Conservation (phyloP, 2,329 filamentous ascomycete species). For the Balansia obtecta region DNA sequence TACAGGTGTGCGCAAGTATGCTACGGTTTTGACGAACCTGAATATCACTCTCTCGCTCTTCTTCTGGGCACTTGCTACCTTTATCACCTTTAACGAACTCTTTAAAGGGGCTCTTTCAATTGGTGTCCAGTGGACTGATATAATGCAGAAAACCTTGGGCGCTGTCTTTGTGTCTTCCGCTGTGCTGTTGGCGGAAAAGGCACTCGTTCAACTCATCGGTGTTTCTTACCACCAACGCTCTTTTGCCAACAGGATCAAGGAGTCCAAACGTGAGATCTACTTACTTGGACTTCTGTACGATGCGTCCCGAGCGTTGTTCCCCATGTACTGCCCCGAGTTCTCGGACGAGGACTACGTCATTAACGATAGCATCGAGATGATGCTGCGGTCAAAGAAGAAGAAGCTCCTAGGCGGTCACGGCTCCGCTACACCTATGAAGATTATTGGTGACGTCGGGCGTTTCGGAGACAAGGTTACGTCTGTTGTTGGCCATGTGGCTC, state of each 20-base stretch:
- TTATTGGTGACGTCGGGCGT: slow-evolving; percentile 67
- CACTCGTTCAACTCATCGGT: slow-evolving; percentile 70
- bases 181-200: slow-evolving; percentile 64
- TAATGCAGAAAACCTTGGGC: slow-evolving; percentile 51
- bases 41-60: slow-evolving; percentile 57
- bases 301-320: slow-evolving; percentile 77
- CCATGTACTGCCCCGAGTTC: slow-evolving; percentile 85
- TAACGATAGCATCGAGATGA: slow-evolving; percentile 66
- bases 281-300: slow-evolving; percentile 81
- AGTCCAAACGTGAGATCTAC: slow-evolving; percentile 76
- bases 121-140: slow-evolving; percentile 39
- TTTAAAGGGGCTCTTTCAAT: slow-evolving; percentile 24
- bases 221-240: slow-evolving; percentile 79
- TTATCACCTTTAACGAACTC: slow-evolving; percentile 48
- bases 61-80: slow-evolving; percentile 53
- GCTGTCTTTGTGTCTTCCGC: slow-evolving; percentile 56
- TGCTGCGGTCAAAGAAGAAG: slow-evolving; percentile 43
- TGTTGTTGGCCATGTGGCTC: slow-evolving; percentile 83
- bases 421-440: slow-evolving; percentile 61
- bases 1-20: slow-evolving; percentile 58
- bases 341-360: slow-evolving; percentile 86
- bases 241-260: slow-evolving; percentile 71
- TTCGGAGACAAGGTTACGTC: slow-evolving; percentile 90
- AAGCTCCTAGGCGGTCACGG: slow-evolving; percentile 33
- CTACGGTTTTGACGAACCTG: slow-evolving; percentile 48